Conservation (phyloP, 2,329 filamentous ascomycete genomes). For the Exophiala lecanii-corni region DNA sequence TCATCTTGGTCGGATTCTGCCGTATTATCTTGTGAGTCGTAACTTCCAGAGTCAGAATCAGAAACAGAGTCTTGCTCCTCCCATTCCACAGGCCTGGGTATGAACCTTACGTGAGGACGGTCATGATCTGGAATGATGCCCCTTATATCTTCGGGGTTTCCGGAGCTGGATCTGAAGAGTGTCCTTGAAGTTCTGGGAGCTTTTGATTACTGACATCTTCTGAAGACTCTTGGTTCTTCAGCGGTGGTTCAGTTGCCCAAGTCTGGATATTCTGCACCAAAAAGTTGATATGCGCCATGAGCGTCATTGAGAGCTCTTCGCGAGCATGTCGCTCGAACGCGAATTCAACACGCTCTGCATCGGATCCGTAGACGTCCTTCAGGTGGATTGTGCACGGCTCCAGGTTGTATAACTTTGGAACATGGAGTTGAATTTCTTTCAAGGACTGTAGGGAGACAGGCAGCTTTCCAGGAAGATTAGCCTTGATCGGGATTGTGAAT, state of each 20-base stretch:
- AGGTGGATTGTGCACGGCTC: constrained; percentile 63
- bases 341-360: constrained; percentile 60
- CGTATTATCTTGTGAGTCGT: constrained; percentile 40
- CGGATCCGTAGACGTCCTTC: constrained; percentile 56
- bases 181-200: no score
- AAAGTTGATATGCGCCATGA: constrained; percentile 73
- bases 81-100: constrained; percentile 78
- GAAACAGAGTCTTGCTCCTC: constrained; percentile 32
- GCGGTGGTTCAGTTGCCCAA: constrained; percentile 59
- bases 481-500: constrained; percentile 67
- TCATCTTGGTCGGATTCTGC: constrained; percentile 41
- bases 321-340: constrained; percentile 58
- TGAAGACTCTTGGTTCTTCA: no score
- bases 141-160: no score
- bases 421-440: constrained; percentile 61
- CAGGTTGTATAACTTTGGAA: constrained; percentile 68
- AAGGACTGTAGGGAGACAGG: constrained; percentile 58
- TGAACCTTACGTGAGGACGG: constrained; percentile 63
- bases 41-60: constrained; percentile 39
- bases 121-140: constrained; percentile 34
- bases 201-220: no score
- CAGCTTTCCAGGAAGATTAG: constrained; percentile 56
- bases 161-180: no score
- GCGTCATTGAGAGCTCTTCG: constrained; percentile 55
- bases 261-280: constrained; percentile 65